Evolutionary conservation across 257 asterid genomes (phyloP).

Genomic region (Capsicum chinense): DNA sequence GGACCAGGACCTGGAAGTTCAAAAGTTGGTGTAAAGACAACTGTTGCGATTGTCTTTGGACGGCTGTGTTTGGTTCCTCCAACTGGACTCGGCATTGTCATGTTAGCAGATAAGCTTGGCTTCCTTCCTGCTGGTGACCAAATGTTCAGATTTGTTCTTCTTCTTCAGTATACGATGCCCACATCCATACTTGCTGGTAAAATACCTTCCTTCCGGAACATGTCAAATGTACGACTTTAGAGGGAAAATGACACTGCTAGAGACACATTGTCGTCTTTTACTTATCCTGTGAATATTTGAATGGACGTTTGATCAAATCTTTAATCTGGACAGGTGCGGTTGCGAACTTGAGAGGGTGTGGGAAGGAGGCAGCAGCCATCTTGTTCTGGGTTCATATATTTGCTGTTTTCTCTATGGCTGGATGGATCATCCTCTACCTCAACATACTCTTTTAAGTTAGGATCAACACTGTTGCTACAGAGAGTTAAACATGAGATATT

Average conservation of each 20-base stretch:
- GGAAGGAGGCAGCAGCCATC: conserved; percentile 89
- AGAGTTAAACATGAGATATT: not conserved
- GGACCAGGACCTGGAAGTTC: conserved; percentile 80
- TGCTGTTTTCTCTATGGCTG: conserved; percentile 95
- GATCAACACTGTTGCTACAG: not conserved
- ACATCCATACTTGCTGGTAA: conserved; percentile 95
- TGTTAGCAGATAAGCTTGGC: conserved; percentile 87
- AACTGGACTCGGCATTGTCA: conserved; percentile 85
- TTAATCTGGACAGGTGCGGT: conserved; percentile 71
- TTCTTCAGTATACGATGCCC: conserved; percentile 98
- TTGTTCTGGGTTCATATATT: conserved; percentile 98
- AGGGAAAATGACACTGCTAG: not conserved
- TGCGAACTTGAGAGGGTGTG: conserved; percentile 97
- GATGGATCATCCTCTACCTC: conserved; percentile 91
- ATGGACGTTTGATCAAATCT: not conserved
- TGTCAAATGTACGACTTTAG: not conserved
- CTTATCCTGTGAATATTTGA: not conserved
- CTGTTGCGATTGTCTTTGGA: conserved; percentile 80
- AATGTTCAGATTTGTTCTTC: conserved; percentile 94
- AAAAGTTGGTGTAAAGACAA: conserved; percentile 79
- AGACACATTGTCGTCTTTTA: not conserved
- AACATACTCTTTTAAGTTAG: conserved; percentile 68
- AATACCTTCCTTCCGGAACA: not conserved
- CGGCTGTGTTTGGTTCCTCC: conserved; percentile 90
- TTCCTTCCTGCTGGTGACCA: conserved; percentile 87